Evolutionary conservation across 768 basidiomycete species (phyloP).

Genomic region (Trametes punicea): DNA sequence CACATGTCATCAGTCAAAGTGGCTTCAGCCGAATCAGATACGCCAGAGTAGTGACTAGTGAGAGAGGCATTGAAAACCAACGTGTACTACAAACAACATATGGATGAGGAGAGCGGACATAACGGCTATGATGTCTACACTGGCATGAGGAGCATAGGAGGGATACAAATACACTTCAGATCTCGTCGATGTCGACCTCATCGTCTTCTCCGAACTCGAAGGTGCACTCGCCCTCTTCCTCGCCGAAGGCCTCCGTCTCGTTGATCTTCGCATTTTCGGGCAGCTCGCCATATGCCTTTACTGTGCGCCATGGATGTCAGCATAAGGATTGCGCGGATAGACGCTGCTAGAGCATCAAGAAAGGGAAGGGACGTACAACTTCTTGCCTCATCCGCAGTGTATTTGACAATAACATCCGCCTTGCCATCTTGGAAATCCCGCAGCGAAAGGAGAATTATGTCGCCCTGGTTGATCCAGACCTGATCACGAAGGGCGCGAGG

Average conservation of each 20-base stretch:
- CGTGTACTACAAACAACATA: constrained; percentile 9
- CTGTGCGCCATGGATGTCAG: constrained; percentile 33
- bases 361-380: constrained; percentile 47
- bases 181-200: constrained; percentile 88
- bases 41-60: too few species aligned
- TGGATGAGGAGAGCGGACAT: neutral
- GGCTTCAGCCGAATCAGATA: too few species aligned
- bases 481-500: constrained; percentile 30
- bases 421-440: constrained; percentile 99
- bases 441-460: constrained; percentile 90
- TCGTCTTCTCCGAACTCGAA: constrained; percentile 90
- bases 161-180: constrained; percentile 46
- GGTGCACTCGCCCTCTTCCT: constrained; percentile 84
- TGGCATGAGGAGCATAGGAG: constrained; percentile 2
- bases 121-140: constrained; percentile 11
- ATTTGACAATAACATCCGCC: constrained; percentile 99
- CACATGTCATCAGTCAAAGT: too few species aligned
- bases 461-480: constrained; percentile 99
- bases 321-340: neutral
- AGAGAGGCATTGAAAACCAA: neutral
- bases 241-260: constrained; percentile 91
- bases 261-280: constrained; percentile 97
- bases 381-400: constrained; percentile 92
- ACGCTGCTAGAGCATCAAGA: neutral
- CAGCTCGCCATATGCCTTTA: constrained; percentile 97